Evolutionary conservation across 1,139 yeast genomes (phyloP).

Genomic region (Saccharomyces pastorianus): DNA sequence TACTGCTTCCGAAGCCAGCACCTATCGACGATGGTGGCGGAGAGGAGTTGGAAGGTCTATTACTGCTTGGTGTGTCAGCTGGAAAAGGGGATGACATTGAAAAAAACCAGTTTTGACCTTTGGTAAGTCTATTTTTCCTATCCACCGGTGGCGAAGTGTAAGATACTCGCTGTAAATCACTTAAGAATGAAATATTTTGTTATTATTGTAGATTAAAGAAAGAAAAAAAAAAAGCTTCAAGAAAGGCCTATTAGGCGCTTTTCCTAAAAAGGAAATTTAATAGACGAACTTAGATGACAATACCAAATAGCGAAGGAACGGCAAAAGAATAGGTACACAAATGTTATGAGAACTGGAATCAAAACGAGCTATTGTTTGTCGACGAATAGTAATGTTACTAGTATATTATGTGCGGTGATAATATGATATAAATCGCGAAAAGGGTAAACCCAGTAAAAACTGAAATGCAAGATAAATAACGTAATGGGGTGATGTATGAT

Average conservation of each 20-base stretch:
- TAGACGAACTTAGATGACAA: not conserved
- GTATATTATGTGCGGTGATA: no score
- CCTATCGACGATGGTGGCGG: conserved; percentile 33
- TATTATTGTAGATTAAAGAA: not conserved
- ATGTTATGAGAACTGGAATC: not conserved
- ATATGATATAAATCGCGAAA: no score
- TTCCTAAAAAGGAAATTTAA: not conserved
- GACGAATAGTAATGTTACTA: not conserved
- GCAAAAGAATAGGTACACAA: not conserved
- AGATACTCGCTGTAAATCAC: not conserved
- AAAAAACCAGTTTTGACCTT: not conserved
- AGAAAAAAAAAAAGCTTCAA: not conserved
- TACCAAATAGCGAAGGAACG: not conserved
- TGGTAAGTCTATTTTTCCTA: not conserved
- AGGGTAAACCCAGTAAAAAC: no score
- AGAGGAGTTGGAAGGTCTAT: conserved; percentile 24
- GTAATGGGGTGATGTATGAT: no score
- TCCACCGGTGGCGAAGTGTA: not conserved
- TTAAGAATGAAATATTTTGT: not conserved
- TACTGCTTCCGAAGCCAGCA: conserved; percentile 26
- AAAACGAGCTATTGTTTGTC: not conserved
- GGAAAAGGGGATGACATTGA: conserved; percentile 20
- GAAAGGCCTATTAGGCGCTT: not conserved
- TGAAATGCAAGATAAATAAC: no score
- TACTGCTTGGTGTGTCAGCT: conserved; percentile 13